These are phyloP conservation scores for Colletotrichum orchidophilum DNA, from an alignment of 2,329 filamentous ascomycete genomes.

Conservation along the genomic window DNA sequence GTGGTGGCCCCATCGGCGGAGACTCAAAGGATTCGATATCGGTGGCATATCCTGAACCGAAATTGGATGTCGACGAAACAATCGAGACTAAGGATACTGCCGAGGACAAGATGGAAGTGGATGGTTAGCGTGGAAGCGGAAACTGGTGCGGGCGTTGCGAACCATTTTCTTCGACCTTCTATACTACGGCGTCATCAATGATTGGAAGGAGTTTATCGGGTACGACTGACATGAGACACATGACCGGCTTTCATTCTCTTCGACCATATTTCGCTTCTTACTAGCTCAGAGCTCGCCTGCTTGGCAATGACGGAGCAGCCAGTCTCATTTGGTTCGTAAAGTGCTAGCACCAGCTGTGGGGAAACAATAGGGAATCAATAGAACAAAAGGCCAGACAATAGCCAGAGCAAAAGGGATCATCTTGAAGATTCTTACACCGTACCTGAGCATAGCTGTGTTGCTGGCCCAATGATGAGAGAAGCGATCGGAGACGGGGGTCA, in stretches of 20 bases:
- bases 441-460: background rate
- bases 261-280: slow-evolving; percentile 16
- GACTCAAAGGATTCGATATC: slow-evolving; percentile 36
- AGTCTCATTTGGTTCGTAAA: background rate
- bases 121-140: slow-evolving; percentile 11
- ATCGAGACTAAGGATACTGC: background rate
- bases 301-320: background rate
- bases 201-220: slow-evolving; percentile 20
- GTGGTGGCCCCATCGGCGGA: slow-evolving; percentile 13
- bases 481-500: no score
- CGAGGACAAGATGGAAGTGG: slow-evolving; percentile 23
- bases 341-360: background rate
- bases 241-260: slow-evolving; percentile 24
- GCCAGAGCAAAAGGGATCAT: background rate
- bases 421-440: background rate
- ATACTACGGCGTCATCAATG: slow-evolving; percentile 20
- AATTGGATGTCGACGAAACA: slow-evolving; percentile 19
- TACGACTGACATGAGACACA: slow-evolving; percentile 33
- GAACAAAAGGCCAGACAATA: background rate
- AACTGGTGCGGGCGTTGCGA: slow-evolving; percentile 13
- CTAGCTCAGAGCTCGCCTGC: background rate
- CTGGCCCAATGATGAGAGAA: no score
- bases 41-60: slow-evolving; percentile 30
- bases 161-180: slow-evolving; percentile 22
- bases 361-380: background rate